Evolutionary conservation across 1,139 yeast species (phyloP).

Genomic region (Suhomyces maxii): DNA sequence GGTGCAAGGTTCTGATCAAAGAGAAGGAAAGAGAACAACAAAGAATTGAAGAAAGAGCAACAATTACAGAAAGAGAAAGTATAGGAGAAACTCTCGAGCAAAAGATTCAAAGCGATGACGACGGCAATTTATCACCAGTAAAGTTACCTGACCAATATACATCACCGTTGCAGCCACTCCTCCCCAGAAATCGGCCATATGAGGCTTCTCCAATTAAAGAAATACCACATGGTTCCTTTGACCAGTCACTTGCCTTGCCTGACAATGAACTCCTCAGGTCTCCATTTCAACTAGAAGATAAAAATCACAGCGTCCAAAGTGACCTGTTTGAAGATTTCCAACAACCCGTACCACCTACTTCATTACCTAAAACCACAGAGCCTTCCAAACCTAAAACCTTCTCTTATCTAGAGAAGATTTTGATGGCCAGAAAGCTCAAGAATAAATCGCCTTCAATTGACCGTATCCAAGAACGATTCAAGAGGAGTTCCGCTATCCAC

Average conservation of each 20-base stretch:
- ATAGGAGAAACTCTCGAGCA: no score
- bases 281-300: conserved; percentile 11
- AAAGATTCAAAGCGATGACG: no score
- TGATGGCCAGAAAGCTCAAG: conserved; percentile 16
- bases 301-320: neutral
- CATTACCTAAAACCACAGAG: neutral
- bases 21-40: conserved; percentile 19
- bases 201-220: neutral
- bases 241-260: neutral
- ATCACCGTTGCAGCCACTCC: neutral
- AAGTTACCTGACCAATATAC: neutral
- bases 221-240: neutral
- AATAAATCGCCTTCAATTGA: conserved; percentile 4
- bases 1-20: conserved; percentile 34
- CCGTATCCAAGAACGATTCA: neutral
- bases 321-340: conserved; percentile 6
- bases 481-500: no score
- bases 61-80: conserved; percentile 7
- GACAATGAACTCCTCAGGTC: conserved; percentile 10
- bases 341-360: neutral
- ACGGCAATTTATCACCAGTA: neutral
- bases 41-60: neutral
- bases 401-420: conserved; percentile 35
- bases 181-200: neutral
- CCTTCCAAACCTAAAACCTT: conserved; percentile 8